Percentiles rank a stretch among this genome's conserved stretches.
These are phyloP conservation scores for Pseudogymnoascus sp. DNA, from an alignment of 2,329 filamentous ascomycete genomes.

Conservation along the genomic window DNA sequence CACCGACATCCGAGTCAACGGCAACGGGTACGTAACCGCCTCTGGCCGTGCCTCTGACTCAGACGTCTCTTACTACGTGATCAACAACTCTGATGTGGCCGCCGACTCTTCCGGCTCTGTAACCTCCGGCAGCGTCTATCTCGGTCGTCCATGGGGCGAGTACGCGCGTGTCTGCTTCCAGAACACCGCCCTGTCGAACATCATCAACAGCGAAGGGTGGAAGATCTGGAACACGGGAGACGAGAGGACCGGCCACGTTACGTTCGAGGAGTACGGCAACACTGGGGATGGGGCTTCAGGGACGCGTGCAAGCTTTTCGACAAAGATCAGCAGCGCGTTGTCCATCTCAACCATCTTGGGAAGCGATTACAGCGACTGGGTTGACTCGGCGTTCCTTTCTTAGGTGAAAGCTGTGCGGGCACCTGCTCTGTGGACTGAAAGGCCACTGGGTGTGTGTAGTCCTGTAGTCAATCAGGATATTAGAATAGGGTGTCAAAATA, in stretches of 20 bases:
- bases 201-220: slow-evolving; percentile 47
- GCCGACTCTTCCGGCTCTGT: slow-evolving; percentile 35
- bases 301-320: slow-evolving; percentile 40
- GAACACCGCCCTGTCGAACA: slow-evolving; percentile 37
- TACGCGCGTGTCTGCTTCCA: slow-evolving; percentile 47
- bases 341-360: slow-evolving; percentile 40
- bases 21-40: slow-evolving; percentile 40
- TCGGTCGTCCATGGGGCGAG: slow-evolving; percentile 46
- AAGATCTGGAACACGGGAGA: slow-evolving; percentile 37
- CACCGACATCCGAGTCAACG: slow-evolving; percentile 39
- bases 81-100: slow-evolving; percentile 44
- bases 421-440: neutral
- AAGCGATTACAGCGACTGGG: slow-evolving; percentile 34
- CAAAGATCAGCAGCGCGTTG: slow-evolving; percentile 34
- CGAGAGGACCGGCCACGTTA: slow-evolving; percentile 39
- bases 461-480: neutral
- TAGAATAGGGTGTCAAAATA: neutral
- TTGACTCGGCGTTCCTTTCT: slow-evolving; percentile 36
- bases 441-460: neutral
- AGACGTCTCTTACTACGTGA: slow-evolving; percentile 44
- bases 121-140: slow-evolving; percentile 35
- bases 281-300: slow-evolving; percentile 42
- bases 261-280: slow-evolving; percentile 47
- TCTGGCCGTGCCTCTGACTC: slow-evolving; percentile 35
- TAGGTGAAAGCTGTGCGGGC: slow-evolving; percentile 12